phyloP scores from a whole-genome alignment of 2,329 filamentous ascomycete genomes.

The Fusarium kyushuense region DNA sequence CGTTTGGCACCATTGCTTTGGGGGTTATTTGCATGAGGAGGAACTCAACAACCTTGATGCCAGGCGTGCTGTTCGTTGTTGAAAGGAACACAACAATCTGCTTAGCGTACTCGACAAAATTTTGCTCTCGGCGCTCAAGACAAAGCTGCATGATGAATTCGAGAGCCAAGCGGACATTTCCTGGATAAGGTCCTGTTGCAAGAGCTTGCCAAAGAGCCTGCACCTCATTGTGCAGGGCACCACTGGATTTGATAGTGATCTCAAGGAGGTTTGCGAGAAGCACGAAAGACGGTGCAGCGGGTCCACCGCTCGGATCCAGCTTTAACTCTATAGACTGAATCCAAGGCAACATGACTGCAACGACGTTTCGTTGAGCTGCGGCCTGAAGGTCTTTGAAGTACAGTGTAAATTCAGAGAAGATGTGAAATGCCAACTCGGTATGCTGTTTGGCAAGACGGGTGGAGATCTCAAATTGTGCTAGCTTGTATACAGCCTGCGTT shows the following conservation, averaged over 20 bases:
- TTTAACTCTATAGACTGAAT: conserved; percentile 94
- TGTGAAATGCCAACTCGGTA: conserved; percentile 87
- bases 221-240: conserved; percentile 92
- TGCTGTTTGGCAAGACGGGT: conserved; percentile 90
- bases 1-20: conserved; percentile 95
- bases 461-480: conserved; percentile 96
- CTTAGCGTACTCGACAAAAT: conserved; percentile 97
- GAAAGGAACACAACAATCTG: conserved; percentile 98
- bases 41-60: conserved; percentile 94
- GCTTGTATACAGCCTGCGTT: conserved; percentile 96
- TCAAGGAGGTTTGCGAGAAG: conserved; percentile 94
- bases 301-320: conserved; percentile 89
- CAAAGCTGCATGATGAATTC: conserved; percentile 97
- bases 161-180: conserved; percentile 92
- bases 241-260: conserved; percentile 93
- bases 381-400: conserved; percentile 91
- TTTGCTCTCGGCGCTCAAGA: conserved; percentile 93
- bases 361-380: conserved; percentile 89
- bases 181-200: conserved; percentile 89
- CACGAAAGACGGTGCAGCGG: conserved; percentile 93
- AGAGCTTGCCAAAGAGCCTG: conserved; percentile 97
- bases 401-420: conserved; percentile 94
- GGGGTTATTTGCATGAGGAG: conserved; percentile 90
- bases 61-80: conserved; percentile 77
- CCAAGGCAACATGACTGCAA: conserved; percentile 95